A percentile compares a stretch with the other conserved stretches of the same genome.
Evolutionary conservation across 805 yeast genomes (phyloP).

Genomic region (Trichomonascus vanleenenianus): DNA sequence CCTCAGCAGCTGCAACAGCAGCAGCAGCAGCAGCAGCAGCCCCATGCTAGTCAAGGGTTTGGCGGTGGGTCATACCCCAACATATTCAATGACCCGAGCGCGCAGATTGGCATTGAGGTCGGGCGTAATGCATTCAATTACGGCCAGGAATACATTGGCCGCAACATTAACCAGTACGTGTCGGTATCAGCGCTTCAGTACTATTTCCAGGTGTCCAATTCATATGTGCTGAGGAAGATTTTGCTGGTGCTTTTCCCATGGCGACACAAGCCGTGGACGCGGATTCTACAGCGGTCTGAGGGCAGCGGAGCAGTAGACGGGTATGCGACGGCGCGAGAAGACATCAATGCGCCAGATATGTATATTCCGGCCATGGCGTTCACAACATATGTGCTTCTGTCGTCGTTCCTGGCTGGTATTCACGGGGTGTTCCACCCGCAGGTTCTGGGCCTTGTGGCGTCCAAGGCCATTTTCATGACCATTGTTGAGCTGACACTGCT

Average conservation of each 20-base stretch:
- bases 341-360: conserved; percentile 91
- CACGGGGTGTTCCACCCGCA: conserved; percentile 91
- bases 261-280: conserved; percentile 74
- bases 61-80: conserved; percentile 15
- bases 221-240: conserved; percentile 72
- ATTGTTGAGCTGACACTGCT: conserved; percentile 67
- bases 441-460: conserved; percentile 76
- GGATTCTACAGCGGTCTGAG: conserved; percentile 36
- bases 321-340: conserved; percentile 74
- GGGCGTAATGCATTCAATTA: conserved; percentile 80
- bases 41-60: conserved; percentile 7
- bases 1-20: conserved; percentile 26
- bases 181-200: conserved; percentile 56
- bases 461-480: conserved; percentile 79
- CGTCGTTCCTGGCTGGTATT: conserved; percentile 80
- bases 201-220: conserved; percentile 87
- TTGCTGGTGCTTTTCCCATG: conserved; percentile 77
- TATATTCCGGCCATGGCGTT: conserved; percentile 93
- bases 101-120: conserved; percentile 79
- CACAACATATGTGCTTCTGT: conserved; percentile 74
- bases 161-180: conserved; percentile 49
- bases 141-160: conserved; percentile 71
- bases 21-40: no score
- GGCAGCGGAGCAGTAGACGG: conserved; percentile 33
- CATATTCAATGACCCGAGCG: conserved; percentile 69